A percentile compares a stretch with the other conserved stretches of the same genome.
These are phyloP conservation scores for Penicillium maclennaniae DNA, from an alignment of 495 filamentous ascomycete species.

Conservation along the genomic window DNA sequence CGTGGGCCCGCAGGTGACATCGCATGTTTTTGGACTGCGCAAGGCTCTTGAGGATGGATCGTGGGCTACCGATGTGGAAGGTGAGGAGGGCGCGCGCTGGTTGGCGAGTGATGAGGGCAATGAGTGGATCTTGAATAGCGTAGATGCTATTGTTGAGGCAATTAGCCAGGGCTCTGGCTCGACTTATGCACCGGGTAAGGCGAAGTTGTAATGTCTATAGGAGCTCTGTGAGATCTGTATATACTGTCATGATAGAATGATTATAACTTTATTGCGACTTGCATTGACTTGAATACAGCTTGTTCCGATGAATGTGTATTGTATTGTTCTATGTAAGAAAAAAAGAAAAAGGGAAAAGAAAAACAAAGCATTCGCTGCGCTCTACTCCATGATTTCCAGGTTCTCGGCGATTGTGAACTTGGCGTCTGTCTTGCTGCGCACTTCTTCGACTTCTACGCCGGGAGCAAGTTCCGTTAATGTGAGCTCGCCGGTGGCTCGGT, in stretches of 20 bases:
- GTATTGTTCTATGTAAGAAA: background rate
- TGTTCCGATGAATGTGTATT: background rate
- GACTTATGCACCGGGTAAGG: constrained; percentile 56
- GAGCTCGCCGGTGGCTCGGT: constrained; percentile 67
- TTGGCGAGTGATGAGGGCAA: constrained; percentile 70
- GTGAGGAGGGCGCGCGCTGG: constrained; percentile 55
- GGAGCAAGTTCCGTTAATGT: constrained; percentile 81
- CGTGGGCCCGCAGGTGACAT: constrained; percentile 72
- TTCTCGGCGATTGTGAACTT: constrained; percentile 68
- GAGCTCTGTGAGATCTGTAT: background rate
- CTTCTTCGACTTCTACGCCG: constrained; percentile 79
- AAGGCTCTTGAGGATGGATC: constrained; percentile 68
- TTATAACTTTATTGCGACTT: background rate
- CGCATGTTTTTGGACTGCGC: constrained; percentile 68
- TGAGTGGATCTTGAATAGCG: constrained; percentile 63
- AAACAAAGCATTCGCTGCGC: background rate
- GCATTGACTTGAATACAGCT: background rate
- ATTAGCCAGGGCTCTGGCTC: constrained; percentile 55
- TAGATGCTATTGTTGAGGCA: constrained; percentile 63
- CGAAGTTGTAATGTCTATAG: constrained; percentile 41
- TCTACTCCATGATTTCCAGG: constrained; percentile 71
- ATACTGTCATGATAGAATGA: constrained; percentile 2
- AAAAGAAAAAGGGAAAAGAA: too few species aligned
- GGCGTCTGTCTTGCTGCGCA: constrained; percentile 80
- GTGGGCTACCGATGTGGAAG: constrained; percentile 49